A percentile compares a stretch with the other conserved stretches of the same genome.
These are phyloP conservation scores for Dryas octopetala DNA, from an alignment of 306 rosid genomes.

Conservation along the genomic window DNA sequence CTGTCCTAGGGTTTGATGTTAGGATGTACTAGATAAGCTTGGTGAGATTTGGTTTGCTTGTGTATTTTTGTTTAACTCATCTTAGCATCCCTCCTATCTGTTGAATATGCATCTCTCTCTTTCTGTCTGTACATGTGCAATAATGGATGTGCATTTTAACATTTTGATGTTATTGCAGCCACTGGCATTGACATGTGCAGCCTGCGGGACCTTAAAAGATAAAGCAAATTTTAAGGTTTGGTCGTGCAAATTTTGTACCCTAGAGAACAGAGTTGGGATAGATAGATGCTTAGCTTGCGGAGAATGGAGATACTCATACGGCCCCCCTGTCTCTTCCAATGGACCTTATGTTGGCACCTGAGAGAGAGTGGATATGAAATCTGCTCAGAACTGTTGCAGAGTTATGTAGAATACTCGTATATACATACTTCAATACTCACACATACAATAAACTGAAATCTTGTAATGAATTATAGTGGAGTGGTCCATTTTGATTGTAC, in stretches of 20 bases:
- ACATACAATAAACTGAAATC: neutral
- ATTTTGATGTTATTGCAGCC: conserved; percentile 34
- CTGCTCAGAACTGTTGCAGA: neutral
- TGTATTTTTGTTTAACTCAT: no score
- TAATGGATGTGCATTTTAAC: neutral
- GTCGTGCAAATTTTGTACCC: conserved; percentile 64
- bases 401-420: neutral
- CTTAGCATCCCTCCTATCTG: no score
- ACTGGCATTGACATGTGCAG: conserved; percentile 40
- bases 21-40: no score
- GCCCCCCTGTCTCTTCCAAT: conserved; percentile 36
- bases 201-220: conserved; percentile 38
- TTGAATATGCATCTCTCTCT: no score
- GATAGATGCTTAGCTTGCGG: conserved; percentile 62
- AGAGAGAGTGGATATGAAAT: neutral
- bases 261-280: conserved; percentile 38
- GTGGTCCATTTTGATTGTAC: neutral
- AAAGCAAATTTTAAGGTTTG: conserved; percentile 38
- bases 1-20: no score
- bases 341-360: conserved; percentile 45
- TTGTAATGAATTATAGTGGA: neutral
- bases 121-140: no score
- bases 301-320: conserved; percentile 58
- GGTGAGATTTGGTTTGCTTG: neutral
- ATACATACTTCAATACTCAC: neutral